phyloP scores from a whole-genome alignment of 306 rosid species.

The Trifolium pratense region DNA sequence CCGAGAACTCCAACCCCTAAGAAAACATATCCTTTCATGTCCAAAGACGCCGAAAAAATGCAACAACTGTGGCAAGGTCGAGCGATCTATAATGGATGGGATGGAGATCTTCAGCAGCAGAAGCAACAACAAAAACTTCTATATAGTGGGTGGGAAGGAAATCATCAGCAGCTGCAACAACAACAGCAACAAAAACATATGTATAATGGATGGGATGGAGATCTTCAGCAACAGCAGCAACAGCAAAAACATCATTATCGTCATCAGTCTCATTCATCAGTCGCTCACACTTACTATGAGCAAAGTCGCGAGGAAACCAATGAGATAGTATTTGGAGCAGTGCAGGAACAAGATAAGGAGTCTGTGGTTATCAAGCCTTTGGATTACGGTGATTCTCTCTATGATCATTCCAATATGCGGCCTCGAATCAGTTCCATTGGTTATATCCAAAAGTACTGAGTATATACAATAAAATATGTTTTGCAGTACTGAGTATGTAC shows the following conservation, averaged over 20 bases:
- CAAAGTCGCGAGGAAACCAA: slow-evolving; percentile 65
- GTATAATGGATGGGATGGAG: slow-evolving; percentile 70
- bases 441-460: slow-evolving; percentile 56
- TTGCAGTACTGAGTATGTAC: slow-evolving; percentile 41
- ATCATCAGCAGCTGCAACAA: slow-evolving; percentile 54
- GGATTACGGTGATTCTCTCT: slow-evolving; percentile 62
- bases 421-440: slow-evolving; percentile 50
- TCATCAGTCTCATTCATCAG: slow-evolving; percentile 62
- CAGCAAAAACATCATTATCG: slow-evolving; percentile 58
- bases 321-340: slow-evolving; percentile 82
- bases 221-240: slow-evolving; percentile 61
- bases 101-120: slow-evolving; percentile 61
- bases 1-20: slow-evolving; percentile 78
- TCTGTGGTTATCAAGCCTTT: slow-evolving; percentile 65
- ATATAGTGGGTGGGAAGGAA: slow-evolving; percentile 68
- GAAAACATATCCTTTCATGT: slow-evolving; percentile 87
- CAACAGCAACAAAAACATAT: slow-evolving; percentile 54
- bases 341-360: slow-evolving; percentile 71
- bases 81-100: slow-evolving; percentile 70
- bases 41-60: slow-evolving; percentile 76
- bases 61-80: slow-evolving; percentile 72
- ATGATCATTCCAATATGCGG: slow-evolving; percentile 59
- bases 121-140: slow-evolving; percentile 52
- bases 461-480: slow-evolving; percentile 41
- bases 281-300: slow-evolving; percentile 70